Conservation (phyloP, 2,329 filamentous ascomycete species). For the Penicillium brevicompactum region DNA sequence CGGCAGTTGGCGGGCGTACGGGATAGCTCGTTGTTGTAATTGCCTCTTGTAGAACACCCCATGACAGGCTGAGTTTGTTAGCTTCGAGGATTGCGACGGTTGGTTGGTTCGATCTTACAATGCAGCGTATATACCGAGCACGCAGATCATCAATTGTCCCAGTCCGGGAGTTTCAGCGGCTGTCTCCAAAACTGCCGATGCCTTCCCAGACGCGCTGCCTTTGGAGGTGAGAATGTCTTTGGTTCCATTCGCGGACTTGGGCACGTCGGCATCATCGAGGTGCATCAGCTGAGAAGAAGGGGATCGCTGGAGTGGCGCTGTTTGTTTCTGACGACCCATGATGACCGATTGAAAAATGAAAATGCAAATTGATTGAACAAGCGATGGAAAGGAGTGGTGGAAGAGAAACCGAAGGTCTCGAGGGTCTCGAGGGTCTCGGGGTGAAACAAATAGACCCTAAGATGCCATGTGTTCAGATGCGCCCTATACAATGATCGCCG, state of each 20-base stretch:
- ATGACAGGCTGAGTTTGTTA: conserved; percentile 68
- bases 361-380: background rate
- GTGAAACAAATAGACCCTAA: conserved; percentile 17
- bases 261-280: conserved; percentile 33
- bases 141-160: conserved; percentile 77
- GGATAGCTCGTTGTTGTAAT: conserved; percentile 92
- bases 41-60: conserved; percentile 95
- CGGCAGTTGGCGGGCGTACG: conserved; percentile 52
- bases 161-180: conserved; percentile 57
- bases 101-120: conserved; percentile 63
- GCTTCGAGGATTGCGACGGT: background rate
- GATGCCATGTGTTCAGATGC: conserved; percentile 43
- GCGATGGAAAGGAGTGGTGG: background rate
- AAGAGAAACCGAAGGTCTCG: background rate
- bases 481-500: conserved; percentile 24
- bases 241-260: conserved; percentile 36
- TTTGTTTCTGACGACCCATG: conserved; percentile 75
- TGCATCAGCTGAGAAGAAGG: conserved; percentile 67
- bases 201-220: conserved; percentile 22
- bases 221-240: conserved; percentile 18
- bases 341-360: background rate
- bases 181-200: conserved; percentile 25
- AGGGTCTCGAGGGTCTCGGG: background rate
- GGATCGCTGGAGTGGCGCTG: conserved; percentile 64
- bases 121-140: conserved; percentile 93